These are phyloP conservation scores for Colletotrichum navitas DNA, from an alignment of 2,329 filamentous ascomycete genomes.

Conservation along the genomic window DNA sequence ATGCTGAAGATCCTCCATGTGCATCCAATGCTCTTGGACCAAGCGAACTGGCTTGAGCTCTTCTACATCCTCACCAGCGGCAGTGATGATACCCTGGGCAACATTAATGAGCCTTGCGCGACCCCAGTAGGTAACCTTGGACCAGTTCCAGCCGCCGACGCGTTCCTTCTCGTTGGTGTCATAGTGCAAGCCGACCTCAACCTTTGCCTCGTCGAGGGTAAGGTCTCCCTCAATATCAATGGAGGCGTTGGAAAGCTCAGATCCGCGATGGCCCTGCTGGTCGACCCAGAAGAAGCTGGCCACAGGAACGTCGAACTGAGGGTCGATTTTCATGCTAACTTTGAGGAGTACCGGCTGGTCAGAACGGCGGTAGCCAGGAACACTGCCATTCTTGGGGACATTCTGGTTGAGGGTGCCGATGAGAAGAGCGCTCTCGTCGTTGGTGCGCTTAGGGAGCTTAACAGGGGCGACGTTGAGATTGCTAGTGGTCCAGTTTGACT, in stretches of 20 bases:
- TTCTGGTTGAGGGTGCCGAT: conserved; percentile 33
- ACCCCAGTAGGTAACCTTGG: conserved; percentile 27
- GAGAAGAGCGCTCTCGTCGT: conserved; percentile 26
- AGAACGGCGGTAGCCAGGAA: conserved; percentile 28
- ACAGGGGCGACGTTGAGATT: not conserved
- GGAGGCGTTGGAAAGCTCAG: conserved; percentile 1
- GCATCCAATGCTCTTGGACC: conserved; percentile 22
- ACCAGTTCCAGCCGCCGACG: conserved; percentile 29
- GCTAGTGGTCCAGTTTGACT: conserved; percentile 19
- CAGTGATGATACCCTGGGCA: not conserved
- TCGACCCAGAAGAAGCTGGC: conserved; percentile 35
- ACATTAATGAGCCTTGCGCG: conserved; percentile 21
- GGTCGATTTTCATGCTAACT: conserved; percentile 18
- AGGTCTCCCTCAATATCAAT: conserved; percentile 24
- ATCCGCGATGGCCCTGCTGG: conserved; percentile 19
- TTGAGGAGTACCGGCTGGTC: conserved; percentile 22
- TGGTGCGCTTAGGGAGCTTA: conserved; percentile 15
- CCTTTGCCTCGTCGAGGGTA: conserved; percentile 2
- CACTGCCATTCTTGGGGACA: conserved; percentile 1
- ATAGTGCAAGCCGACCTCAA: conserved; percentile 17
- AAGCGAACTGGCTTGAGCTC: conserved; percentile 22
- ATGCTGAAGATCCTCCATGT: not conserved
- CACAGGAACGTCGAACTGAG: not conserved
- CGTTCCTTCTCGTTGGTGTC: conserved; percentile 29
- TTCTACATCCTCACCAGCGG: not conserved